Percentiles rank a stretch among this genome's conserved stretches.
Conservation (phyloP, 768 basidiomycete genomes). For the Crepidotus variabilis region DNA sequence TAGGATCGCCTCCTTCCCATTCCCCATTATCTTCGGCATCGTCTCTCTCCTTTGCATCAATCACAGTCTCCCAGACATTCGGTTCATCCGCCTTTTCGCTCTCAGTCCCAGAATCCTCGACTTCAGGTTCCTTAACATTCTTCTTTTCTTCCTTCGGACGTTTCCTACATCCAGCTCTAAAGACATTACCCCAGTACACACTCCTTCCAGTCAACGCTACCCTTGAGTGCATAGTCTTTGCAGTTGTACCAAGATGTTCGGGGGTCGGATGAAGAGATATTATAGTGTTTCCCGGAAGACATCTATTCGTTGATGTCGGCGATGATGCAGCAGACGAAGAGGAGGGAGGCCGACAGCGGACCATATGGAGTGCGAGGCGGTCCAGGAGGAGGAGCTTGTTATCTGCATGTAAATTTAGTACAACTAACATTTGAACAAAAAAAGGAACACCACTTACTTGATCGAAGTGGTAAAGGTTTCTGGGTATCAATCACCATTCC, state of each 20-base stretch:
- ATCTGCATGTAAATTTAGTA: slow-evolving; percentile 14
- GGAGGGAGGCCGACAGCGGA: slow-evolving; percentile 28
- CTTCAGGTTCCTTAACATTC: too few species aligned
- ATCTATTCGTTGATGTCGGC: not conserved
- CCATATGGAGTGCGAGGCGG: slow-evolving; percentile 52
- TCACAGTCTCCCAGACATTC: too few species aligned
- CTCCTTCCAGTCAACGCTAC: slow-evolving; percentile 35
- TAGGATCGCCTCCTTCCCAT: slow-evolving; percentile 38
- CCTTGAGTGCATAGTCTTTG: slow-evolving; percentile 29
- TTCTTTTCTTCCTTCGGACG: not conserved
- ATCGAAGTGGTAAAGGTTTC: slow-evolving; percentile 37
- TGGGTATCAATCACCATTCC: slow-evolving; percentile 48
- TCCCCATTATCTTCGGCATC: not conserved
- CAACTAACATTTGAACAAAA: not conserved
- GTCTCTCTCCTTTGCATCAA: not conserved
- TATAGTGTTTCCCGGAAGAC: slow-evolving; percentile 29
- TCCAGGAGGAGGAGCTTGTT: slow-evolving; percentile 37
- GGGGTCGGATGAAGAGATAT: slow-evolving; percentile 38
- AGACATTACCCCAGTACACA: slow-evolving; percentile 45
- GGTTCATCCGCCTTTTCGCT: too few species aligned
- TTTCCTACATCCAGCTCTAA: slow-evolving; percentile 14
- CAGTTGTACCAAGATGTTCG: slow-evolving; percentile 31
- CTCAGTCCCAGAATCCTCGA: too few species aligned
- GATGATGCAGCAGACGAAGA: not conserved
- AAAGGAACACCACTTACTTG: slow-evolving; percentile 27